Evolutionary conservation across 2,329 filamentous ascomycete species (phyloP).

Genomic region (Fusarium drepaniforme): DNA sequence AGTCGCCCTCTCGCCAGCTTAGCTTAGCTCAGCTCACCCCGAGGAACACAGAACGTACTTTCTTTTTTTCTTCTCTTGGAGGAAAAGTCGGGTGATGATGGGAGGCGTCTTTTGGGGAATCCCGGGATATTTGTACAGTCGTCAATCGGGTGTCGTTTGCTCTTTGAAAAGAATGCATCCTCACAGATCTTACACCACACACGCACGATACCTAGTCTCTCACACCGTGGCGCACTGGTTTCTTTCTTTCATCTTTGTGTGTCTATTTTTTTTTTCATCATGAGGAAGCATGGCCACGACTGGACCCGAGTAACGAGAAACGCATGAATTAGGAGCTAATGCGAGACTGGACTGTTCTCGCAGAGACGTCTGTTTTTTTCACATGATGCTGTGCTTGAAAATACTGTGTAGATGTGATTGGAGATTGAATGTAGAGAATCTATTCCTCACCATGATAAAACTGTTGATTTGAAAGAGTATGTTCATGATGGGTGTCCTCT

Average conservation of each 20-base stretch:
- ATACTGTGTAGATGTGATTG: neutral
- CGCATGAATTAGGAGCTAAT: constrained; percentile 31
- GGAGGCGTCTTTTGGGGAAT: constrained; percentile 48
- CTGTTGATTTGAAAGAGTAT: neutral
- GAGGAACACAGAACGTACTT: constrained; percentile 44
- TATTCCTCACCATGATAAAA: neutral
- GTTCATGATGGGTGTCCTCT: neutral
- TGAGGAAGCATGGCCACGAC: constrained; percentile 34
- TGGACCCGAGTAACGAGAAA: constrained; percentile 36
- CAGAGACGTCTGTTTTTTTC: constrained; percentile 22
- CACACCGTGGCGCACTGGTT: constrained; percentile 37
- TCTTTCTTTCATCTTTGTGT: constrained; percentile 23
- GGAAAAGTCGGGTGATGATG: constrained; percentile 47
- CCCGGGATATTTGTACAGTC: constrained; percentile 46
- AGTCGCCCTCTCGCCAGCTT: constrained; percentile 29
- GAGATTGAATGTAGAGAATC: neutral
- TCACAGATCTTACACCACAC: constrained; percentile 36
- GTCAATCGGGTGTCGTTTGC: constrained; percentile 44
- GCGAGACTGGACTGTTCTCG: constrained; percentile 20
- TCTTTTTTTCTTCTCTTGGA: constrained; percentile 44
- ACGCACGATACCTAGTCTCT: constrained; percentile 27
- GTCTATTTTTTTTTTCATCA: constrained; percentile 7
- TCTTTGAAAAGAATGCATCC: constrained; percentile 47
- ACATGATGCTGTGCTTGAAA: neutral
- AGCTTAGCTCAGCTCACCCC: constrained; percentile 29